phyloP scores from a whole-genome alignment of 2,329 filamentous ascomycete genomes.

The Chalaropsis ovoidea region DNA sequence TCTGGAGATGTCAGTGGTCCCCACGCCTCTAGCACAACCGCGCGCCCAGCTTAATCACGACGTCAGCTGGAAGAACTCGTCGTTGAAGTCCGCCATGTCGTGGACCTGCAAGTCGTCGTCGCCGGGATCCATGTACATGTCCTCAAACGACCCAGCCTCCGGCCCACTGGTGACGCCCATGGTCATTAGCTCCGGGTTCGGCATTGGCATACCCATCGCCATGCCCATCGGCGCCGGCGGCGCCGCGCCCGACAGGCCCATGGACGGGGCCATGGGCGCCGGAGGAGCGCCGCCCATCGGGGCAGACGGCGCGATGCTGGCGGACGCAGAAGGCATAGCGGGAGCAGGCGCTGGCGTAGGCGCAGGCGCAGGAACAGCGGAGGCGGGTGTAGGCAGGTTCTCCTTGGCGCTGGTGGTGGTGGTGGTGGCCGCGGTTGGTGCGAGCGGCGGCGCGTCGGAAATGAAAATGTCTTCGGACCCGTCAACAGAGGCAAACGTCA shows the following conservation, averaged over 20 bases:
- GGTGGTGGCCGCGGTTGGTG: slow-evolving; percentile 24
- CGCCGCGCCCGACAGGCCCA: neutral
- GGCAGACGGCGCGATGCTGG: slow-evolving; percentile 27
- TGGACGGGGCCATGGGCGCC: slow-evolving; percentile 18
- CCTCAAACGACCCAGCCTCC: slow-evolving; percentile 17
- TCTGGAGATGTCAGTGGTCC: too few relatives aligned
- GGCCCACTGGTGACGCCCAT: slow-evolving; percentile 7
- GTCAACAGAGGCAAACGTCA: slow-evolving; percentile 21
- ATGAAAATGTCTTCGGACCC: slow-evolving; percentile 20
- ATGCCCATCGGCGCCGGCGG: slow-evolving; percentile 11
- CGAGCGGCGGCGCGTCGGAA: slow-evolving; percentile 9
- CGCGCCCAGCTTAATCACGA: neutral
- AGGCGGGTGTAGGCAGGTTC: too few relatives aligned
- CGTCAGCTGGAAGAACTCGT: slow-evolving; percentile 20
- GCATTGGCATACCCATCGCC: slow-evolving; percentile 12
- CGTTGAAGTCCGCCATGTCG: slow-evolving; percentile 24
- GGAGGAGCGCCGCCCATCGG: slow-evolving; percentile 25
- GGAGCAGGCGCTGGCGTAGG: slow-evolving; percentile 26
- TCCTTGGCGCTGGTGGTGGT: too few relatives aligned
- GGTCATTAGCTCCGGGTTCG: slow-evolving; percentile 9
- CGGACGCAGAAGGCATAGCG: slow-evolving; percentile 26
- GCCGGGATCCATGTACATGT: slow-evolving; percentile 21
- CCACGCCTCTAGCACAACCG: too few relatives aligned
- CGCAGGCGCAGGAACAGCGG: slow-evolving; percentile 19
- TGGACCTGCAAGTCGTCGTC: slow-evolving; percentile 19